These are phyloP conservation scores for Cyberlindnera galapagoensis DNA, from an alignment of 805 yeast genomes.

Conservation along the genomic window DNA sequence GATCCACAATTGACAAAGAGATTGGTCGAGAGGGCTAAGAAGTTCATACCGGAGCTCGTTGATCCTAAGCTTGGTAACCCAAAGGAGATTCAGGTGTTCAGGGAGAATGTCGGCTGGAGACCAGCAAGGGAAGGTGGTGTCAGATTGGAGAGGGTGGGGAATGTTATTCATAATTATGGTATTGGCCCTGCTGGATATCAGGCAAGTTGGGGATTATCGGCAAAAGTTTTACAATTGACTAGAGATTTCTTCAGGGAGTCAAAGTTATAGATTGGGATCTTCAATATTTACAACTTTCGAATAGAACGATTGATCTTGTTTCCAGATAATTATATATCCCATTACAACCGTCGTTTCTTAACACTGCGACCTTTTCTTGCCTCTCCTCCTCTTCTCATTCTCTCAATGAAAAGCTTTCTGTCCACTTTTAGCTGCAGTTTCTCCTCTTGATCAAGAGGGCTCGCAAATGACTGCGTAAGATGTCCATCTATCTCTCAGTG, in stretches of 20 bases:
- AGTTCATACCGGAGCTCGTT: constrained; percentile 26
- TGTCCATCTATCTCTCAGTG: no score
- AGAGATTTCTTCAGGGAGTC: constrained; percentile 23
- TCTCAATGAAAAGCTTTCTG: no score
- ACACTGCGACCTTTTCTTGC: no score
- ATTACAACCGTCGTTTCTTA: no score
- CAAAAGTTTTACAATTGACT: constrained; percentile 34
- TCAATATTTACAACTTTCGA: no score
- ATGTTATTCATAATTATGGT: constrained; percentile 58
- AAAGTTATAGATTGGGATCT: no score
- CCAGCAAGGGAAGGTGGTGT: constrained; percentile 61
- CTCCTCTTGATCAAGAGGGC: no score
- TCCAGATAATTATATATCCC: no score
- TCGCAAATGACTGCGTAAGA: no score
- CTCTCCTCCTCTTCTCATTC: no score
- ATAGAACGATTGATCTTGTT: no score
- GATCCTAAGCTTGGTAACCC: constrained; percentile 25
- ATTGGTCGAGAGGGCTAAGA: constrained; percentile 27
- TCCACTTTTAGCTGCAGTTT: no score
- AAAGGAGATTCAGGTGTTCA: constrained; percentile 37
- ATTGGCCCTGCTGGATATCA: constrained; percentile 79
- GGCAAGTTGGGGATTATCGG: constrained; percentile 59
- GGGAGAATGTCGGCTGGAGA: constrained; percentile 57
- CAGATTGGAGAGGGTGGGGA: constrained; percentile 38
- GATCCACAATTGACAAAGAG: constrained; percentile 42